Evolutionary conservation across 176 grass and related monocot species (phyloP).

Genomic region (Aegilops umbellulata): DNA sequence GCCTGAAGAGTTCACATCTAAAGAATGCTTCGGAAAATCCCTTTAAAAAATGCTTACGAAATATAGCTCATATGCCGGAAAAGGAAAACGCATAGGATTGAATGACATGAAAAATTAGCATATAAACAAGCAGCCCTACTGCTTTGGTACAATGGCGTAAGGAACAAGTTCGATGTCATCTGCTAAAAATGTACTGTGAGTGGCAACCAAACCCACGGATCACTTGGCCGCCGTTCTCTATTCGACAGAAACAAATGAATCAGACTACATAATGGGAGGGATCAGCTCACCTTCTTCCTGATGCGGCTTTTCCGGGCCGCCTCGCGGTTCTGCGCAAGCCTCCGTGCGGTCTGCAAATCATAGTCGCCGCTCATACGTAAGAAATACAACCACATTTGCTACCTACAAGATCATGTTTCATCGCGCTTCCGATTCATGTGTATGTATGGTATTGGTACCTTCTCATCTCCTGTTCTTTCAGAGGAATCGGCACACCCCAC

Average conservation of each 20-base stretch:
- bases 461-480: conserved; percentile 63
- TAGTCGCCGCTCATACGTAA: neutral
- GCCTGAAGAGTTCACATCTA: too few species aligned
- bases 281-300: conserved; percentile 67
- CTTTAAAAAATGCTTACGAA: neutral
- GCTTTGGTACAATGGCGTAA: neutral
- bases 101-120: neutral
- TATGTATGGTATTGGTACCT: conserved; percentile 47
- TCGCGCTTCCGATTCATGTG: neutral
- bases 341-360: conserved; percentile 51
- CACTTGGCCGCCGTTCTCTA: neutral
- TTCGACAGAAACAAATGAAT: neutral
- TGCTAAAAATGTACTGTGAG: neutral
- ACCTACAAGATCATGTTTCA: neutral
- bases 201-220: neutral
- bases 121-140: neutral
- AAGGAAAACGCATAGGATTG: neutral
- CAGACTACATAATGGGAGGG: neutral
- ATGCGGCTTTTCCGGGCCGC: conserved; percentile 84
- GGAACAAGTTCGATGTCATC: neutral
- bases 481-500: conserved; percentile 30
- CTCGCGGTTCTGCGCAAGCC: conserved; percentile 92
- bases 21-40: too few species aligned
- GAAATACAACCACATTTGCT: neutral
- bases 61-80: neutral